phyloP scores from a whole-genome alignment of 140 eudicot genomes.

The Anethum foeniculum region DNA sequence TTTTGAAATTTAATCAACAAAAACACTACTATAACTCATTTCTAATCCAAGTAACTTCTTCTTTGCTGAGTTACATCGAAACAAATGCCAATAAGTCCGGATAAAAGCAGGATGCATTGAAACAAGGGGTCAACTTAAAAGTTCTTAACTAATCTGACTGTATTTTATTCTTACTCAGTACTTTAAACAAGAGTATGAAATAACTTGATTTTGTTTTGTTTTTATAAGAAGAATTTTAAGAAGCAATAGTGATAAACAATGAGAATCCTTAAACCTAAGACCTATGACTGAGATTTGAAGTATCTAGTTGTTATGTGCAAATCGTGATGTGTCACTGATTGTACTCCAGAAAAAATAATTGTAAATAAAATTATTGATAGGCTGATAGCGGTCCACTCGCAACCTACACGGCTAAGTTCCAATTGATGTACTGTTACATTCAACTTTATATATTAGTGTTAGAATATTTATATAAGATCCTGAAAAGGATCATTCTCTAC shows the following conservation, averaged over 20 bases:
- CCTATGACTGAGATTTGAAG: not conserved
- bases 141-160: not conserved
- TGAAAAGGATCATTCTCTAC: too few relatives aligned
- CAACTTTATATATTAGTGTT: not conserved
- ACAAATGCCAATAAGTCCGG: too few relatives aligned
- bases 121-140: not conserved
- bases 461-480: too few relatives aligned
- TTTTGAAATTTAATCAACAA: too few relatives aligned
- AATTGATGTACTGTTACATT: not conserved
- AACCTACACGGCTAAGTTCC: too few relatives aligned
- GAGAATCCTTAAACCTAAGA: not conserved
- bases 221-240: not conserved
- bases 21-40: too few relatives aligned
- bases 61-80: too few relatives aligned
- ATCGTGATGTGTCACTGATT: not conserved
- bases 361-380: not conserved
- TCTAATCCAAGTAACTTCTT: too few relatives aligned
- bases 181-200: not conserved
- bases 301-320: not conserved
- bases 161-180: not conserved
- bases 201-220: not conserved
- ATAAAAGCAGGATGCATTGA: not conserved
- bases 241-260: not conserved
- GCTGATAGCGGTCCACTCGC: not conserved
- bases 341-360: not conserved